A percentile compares a stretch with the other conserved stretches of the same genome.
phyloP scores from a whole-genome alignment of 768 basidiomycete species.

The Crassisporium funariophilum region DNA sequence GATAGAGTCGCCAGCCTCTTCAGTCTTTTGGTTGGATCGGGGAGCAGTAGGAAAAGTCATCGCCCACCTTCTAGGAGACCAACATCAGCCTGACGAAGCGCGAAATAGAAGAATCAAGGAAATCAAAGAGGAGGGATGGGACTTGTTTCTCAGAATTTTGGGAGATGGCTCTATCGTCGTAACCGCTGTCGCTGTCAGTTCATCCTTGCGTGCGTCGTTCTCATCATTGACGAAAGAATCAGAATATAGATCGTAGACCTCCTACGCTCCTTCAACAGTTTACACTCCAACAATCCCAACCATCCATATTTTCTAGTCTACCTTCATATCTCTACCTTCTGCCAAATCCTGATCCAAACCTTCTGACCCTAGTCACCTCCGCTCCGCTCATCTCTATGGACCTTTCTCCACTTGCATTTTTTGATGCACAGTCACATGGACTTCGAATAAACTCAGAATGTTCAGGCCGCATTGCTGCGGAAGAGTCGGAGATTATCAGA shows the following conservation, averaged over 20 bases:
- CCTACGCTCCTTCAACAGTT: conserved; percentile 81
- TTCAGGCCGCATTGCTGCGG: conserved; percentile 40
- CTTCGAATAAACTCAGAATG: conserved; percentile 46
- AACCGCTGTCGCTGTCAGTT: conserved; percentile 70
- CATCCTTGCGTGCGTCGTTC: not conserved
- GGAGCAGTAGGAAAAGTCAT: conserved; percentile 56
- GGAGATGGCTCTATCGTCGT: conserved; percentile 74
- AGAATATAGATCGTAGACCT: conserved; percentile 91
- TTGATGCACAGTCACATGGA: conserved; percentile 59
- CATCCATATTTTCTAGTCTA: conserved; percentile 46
- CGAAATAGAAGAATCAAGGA: conserved; percentile 54
- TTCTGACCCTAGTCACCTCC: conserved; percentile 63
- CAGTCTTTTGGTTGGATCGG: conserved; percentile 71
- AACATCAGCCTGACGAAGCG: conserved; percentile 44
- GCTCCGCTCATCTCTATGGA: conserved; percentile 66
- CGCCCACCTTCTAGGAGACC: conserved; percentile 38
- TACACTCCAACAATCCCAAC: conserved; percentile 64
- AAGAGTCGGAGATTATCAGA: conserved; percentile 55
- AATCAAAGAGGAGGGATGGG: conserved; percentile 73
- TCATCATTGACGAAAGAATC: conserved; percentile 5
- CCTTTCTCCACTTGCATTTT: conserved; percentile 60
- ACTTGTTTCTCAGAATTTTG: conserved; percentile 74
- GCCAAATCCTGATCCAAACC: conserved; percentile 43
- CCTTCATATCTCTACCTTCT: conserved; percentile 58
- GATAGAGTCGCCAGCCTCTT: conserved; percentile 40